phyloP scores from a whole-genome alignment of 2,329 filamentous ascomycete species.

The Cladosporium velox region DNA sequence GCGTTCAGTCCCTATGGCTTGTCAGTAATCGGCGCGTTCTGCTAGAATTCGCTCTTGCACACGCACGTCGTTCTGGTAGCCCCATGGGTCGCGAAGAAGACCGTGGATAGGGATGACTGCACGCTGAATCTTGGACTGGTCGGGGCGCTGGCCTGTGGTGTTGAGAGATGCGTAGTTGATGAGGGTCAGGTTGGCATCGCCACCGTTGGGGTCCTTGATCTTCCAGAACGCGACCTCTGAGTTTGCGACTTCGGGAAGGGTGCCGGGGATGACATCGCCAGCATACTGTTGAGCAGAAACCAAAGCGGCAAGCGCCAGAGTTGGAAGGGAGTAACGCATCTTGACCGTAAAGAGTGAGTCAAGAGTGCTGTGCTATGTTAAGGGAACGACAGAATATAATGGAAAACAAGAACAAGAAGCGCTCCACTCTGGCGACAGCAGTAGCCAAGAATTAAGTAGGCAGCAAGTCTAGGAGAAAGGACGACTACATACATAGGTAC shows the following conservation, averaged over 20 bases:
- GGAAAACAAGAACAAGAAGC: constrained; percentile 24
- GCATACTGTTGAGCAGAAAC: constrained; percentile 31
- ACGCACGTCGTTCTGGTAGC: constrained; percentile 30
- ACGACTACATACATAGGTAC: constrained; percentile 20
- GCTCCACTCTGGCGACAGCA: constrained; percentile 12
- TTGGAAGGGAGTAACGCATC: constrained; percentile 9
- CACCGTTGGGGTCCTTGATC: constrained; percentile 31
- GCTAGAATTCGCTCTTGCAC: background rate
- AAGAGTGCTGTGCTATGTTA: constrained; percentile 25
- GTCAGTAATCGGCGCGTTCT: background rate
- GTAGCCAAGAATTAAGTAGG: constrained; percentile 19
- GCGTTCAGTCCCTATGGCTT: constrained; percentile 32
- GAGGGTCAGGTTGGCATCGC: constrained; percentile 32
- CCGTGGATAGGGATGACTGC: constrained; percentile 37
- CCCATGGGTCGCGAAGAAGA: constrained; percentile 32
- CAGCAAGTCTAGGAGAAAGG: constrained; percentile 16
- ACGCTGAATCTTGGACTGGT: constrained; percentile 31
- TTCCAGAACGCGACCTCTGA: constrained; percentile 37
- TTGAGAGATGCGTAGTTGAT: constrained; percentile 38
- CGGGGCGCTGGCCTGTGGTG: constrained; percentile 28
- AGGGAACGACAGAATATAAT: constrained; percentile 28
- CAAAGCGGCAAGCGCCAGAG: constrained; percentile 10
- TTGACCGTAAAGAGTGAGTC: constrained; percentile 22
- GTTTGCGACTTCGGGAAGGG: constrained; percentile 26
- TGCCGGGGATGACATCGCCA: constrained; percentile 29